These are phyloP conservation scores for Amphirosellinia nigrospora DNA, from an alignment of 495 filamentous ascomycete species.

Conservation along the genomic window DNA sequence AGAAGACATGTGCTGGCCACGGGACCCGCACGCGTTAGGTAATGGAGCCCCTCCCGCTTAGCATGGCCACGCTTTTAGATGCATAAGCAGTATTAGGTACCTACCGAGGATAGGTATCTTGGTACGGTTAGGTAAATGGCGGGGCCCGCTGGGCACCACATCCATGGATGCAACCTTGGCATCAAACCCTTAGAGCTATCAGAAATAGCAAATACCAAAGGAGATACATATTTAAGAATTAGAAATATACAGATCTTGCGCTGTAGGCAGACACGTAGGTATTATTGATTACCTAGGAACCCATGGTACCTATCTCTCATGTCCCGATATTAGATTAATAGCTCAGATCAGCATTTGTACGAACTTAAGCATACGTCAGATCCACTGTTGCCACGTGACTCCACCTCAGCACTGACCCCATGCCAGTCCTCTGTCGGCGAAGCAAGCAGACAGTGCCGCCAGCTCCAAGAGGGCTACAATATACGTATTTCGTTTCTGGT, in stretches of 20 bases:
- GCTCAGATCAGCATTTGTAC: not conserved
- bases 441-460: not conserved
- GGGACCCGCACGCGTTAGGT: too few species aligned
- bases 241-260: too few species aligned
- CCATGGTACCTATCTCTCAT: too few species aligned
- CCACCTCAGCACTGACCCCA: not conserved
- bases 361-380: conserved; percentile 4
- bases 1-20: not conserved
- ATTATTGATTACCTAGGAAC: too few species aligned
- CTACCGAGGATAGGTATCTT: too few species aligned
- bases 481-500: not conserved
- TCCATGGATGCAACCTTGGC: too few species aligned
- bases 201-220: not conserved
- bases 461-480: conserved; percentile 5
- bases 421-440: conserved; percentile 5
- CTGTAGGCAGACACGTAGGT: too few species aligned
- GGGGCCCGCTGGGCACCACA: too few species aligned
- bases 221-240: not conserved
- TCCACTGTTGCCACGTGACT: conserved; percentile 1
- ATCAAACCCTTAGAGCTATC: not conserved
- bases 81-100: not conserved
- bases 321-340: too few species aligned
- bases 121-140: too few species aligned
- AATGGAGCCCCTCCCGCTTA: not conserved
- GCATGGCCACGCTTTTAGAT: not conserved